Base-by-base conservation (phyloP, 306 rosid species). In the Heteromeles arbutifolia region DNA sequence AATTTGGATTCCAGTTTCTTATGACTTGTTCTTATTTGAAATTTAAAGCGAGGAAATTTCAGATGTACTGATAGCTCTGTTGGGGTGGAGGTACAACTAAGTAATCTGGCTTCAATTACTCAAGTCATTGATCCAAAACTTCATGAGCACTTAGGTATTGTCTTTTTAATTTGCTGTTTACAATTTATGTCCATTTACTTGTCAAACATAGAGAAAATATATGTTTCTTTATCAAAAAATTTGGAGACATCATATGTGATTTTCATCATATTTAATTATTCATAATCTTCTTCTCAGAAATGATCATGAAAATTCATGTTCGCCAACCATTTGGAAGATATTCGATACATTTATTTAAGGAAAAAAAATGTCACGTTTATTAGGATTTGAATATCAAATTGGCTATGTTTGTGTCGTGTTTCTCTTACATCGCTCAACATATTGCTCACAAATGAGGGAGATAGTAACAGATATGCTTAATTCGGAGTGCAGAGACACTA, bases 61-160 rank as follows among this genome's bases (percentile, higher is more conserved):
- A 87, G 96, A 89, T 92, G 97, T 85, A 92, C 97, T 0, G 90
- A 83, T 85, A 80, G 80, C 78, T 89, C 98, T 29, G 94, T 96
- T 39, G 99, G 99, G 18, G 99, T 96, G 88, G 96, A 89, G 85
- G 68, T 79, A 67, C 98, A 96, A 80, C 90, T 96, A 19, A 88
- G 70, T 86, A 86, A 84, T 78, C 82, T 96, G 93, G 97, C 99
- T 79, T 82, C 89, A 41, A 81, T 96, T 82, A 96, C 99, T 76
- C 93, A 89, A 90, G 97, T 96, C 72, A 82, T 96, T 73, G 98
- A 96, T 80, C 99, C 99, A 53, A 96, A 96, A 82, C 99, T 96
- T 85, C 99, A 96, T 86, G 80, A 92, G 75, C 99, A 96, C 84
- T 78, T 96, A 81, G 98, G 99, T 92, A 96, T 77, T 82, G 21